Evolutionary conservation across 1,139 yeast genomes (phyloP), one percentile per base, ranked within the genome.

Genomic region (Pneumocystis wakefieldiae): DNA sequence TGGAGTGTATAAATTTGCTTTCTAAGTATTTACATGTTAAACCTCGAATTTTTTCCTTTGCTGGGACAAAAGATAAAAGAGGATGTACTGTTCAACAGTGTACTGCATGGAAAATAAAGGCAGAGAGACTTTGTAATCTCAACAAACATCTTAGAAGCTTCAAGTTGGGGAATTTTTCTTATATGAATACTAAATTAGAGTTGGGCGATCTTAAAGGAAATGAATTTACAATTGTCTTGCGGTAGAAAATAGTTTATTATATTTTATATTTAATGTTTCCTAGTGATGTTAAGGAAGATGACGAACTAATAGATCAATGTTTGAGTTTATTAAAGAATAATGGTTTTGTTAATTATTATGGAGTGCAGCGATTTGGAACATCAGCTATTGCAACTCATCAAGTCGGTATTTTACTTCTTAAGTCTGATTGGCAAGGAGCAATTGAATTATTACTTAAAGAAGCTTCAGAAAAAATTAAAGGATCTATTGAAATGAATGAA

Each of bases 311-410:
- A 28, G 73, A 75, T 15, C 73, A 75, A 15, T 81, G 92, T 38
- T 78, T 90, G 68, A 72, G 77, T 3, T 81, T 90, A 0, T 77
- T 92, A 64, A 76, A 77, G 63, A 57, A 12, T 10, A 78, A 80
- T 38, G 99, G 99, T 0, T 92, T 88, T 69, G 86, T 92, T 68
- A 92, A 92, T 73, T 92, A 94, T 73, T 92, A 81, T 72, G 99
- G 99, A 28, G 86, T 92, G 94, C 99, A 92, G 77, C 78, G 99
- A 71, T 92, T 92, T 73, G 99, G 99, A 39, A 90, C 98, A 0
- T 92, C 90, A 71, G 87, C 96, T 8, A 79, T 89, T 37, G 88
- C 97, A 1, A 91, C 98, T 0, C 97, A 92, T 74, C 81, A 80
- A 41, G 79, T 90, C 63, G 99, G 99, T 62, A 82, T 82, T 66